phyloP scores from a whole-genome alignment of 129 eudicot species.

The Glebionis coronaria region DNA sequence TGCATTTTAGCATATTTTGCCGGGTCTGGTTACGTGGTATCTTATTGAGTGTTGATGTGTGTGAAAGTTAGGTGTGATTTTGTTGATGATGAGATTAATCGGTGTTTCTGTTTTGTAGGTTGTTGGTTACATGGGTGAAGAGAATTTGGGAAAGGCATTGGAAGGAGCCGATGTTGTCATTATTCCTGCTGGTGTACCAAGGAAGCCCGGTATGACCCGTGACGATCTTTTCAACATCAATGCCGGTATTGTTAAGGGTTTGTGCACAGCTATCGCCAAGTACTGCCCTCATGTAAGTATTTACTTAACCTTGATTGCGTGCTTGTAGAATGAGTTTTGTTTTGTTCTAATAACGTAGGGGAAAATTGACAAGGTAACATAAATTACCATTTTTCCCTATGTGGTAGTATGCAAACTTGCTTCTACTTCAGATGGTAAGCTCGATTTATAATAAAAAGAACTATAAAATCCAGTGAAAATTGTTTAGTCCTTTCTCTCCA shows the following conservation, averaged over 20 bases:
- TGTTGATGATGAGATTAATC: constrained; percentile 3
- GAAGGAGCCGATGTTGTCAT: constrained; percentile 92
- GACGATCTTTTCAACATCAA: constrained; percentile 98
- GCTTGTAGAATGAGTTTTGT: background rate
- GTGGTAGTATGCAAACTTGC: too few species aligned
- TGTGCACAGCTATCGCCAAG: constrained; percentile 77
- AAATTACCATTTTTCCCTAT: too few species aligned
- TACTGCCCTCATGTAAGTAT: constrained; percentile 82
- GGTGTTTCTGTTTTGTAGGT: constrained; percentile 41
- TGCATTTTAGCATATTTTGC: too few species aligned
- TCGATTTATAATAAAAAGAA: too few species aligned
- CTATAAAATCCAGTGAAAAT: too few species aligned
- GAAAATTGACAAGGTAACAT: too few species aligned
- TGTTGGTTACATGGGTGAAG: constrained; percentile 71
- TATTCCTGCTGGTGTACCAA: constrained; percentile 99
- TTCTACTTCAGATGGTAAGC: too few species aligned
- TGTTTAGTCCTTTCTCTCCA: too few species aligned
- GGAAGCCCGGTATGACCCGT: constrained; percentile 99
- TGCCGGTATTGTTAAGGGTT: constrained; percentile 89
- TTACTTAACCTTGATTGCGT: background rate
- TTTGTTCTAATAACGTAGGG: too few species aligned
- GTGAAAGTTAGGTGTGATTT: constrained; percentile 8
- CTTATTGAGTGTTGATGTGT: background rate
- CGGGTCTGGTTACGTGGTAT: background rate
- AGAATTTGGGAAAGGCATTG: constrained; percentile 72